These are phyloP conservation scores for Cercophora sp. DNA, from an alignment of 495 filamentous ascomycete genomes.

Conservation along the genomic window DNA sequence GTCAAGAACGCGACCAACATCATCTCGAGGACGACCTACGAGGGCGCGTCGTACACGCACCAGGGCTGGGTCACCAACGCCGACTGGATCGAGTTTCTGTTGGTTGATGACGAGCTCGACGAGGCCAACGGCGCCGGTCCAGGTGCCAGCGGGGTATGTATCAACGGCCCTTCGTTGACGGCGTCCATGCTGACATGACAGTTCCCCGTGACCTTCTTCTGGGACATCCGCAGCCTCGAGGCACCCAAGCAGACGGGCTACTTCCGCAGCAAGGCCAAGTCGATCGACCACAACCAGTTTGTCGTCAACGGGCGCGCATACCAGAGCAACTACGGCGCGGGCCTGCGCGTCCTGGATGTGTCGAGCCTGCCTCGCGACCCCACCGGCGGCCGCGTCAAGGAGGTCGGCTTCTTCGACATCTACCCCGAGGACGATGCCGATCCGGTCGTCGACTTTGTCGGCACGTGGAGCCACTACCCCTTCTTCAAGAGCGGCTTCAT, in stretches of 20 bases:
- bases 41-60: constrained; percentile 47
- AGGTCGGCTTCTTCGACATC: constrained; percentile 52
- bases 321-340: constrained; percentile 52
- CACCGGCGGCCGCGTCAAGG: constrained; percentile 34
- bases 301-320: constrained; percentile 43
- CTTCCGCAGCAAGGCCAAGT: constrained; percentile 36
- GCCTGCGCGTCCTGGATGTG: constrained; percentile 50
- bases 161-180: too few relatives aligned
- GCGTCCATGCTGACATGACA: too few relatives aligned
- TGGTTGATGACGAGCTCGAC: constrained; percentile 56
- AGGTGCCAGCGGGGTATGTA: constrained; percentile 36
- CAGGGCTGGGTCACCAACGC: constrained; percentile 53
- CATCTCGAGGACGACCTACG: constrained; percentile 51
- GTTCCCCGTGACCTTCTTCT: constrained; percentile 49
- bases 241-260: constrained; percentile 47
- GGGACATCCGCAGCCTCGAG: constrained; percentile 48
- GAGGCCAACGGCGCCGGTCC: constrained; percentile 41
- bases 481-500: constrained; percentile 51
- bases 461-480: constrained; percentile 50
- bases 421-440: constrained; percentile 51
- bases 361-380: constrained; percentile 35
- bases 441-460: constrained; percentile 45
- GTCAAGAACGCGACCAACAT: constrained; percentile 44
- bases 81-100: constrained; percentile 38
- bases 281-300: constrained; percentile 58